These are phyloP conservation scores for Pythium brassicae DNA, from an alignment of 352 stramenopile species.

Conservation along the genomic window DNA sequence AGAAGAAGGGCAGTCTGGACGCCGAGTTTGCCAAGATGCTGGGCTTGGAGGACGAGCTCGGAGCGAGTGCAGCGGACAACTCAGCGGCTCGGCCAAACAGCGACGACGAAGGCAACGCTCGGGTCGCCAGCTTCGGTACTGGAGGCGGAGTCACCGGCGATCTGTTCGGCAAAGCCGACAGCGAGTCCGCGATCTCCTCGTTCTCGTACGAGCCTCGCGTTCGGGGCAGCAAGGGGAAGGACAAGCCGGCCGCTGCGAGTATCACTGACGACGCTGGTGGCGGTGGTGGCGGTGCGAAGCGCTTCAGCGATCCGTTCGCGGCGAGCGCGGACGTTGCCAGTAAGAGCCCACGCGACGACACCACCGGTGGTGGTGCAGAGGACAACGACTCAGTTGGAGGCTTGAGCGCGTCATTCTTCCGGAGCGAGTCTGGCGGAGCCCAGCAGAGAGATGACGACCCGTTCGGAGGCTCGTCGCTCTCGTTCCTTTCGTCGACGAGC, in stretches of 20 bases:
- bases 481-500: conserved; percentile 19
- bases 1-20: conserved; percentile 45
- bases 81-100: not conserved
- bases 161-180: not conserved
- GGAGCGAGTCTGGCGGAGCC: conserved; percentile 7
- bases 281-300: not conserved
- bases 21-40: conserved; percentile 70
- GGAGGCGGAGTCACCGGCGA: conserved; percentile 3
- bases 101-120: not conserved
- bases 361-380: not conserved
- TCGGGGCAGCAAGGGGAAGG: not conserved
- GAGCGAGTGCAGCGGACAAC: not conserved
- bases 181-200: not conserved
- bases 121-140: not conserved
- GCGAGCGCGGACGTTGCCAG: not conserved
- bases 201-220: conserved; percentile 14
- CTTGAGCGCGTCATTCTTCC: conserved; percentile 32
- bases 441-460: conserved; percentile 3
- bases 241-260: not conserved
- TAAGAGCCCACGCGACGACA: not conserved
- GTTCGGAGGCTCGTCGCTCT: conserved; percentile 12
- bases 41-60: conserved; percentile 38
- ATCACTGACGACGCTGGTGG: not conserved
- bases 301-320: conserved; percentile 8
- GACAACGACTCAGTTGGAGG: conserved; percentile 10